Base-by-base conservation (phyloP, 2,329 filamentous ascomycete genomes). In the Alternaria burnsii region DNA sequence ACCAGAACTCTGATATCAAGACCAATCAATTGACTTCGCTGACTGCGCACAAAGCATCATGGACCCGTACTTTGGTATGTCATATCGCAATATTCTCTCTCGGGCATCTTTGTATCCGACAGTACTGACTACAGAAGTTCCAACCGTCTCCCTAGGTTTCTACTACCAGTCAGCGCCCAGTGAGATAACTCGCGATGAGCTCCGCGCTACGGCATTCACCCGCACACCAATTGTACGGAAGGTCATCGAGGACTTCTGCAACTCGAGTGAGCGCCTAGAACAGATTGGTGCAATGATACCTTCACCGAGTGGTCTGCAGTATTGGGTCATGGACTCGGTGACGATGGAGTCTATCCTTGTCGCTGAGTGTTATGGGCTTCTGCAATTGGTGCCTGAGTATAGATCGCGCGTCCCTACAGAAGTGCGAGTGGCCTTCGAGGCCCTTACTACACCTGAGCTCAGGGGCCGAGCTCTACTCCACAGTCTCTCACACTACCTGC, bases 211-310 rank as follows among this genome's bases (percentile, higher is more conserved):
- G 16, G 46, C 46, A 11, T 3, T 3, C 1, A 24, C 30, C 46
- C 30, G 24, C 30, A 7, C 4, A 18, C 2, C 30, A 18, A n/a
- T n/a, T 4, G 18, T 12, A 12, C 30, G 9, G 16, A 32, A 24
- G 46, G 32, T 48, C 30, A 48, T 48, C 30, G 32, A 36, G 30
- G 46, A 48, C 46, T 34, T 48, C 7, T 48, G 30, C 46, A 34
- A 48, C 46, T n/a, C 18, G 46, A 48, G 46, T 18, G 46, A 48
- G 46, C 46, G 46, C 18, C 46, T 48, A 5, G 46, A 48, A 18
- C 46, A 36, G 18, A 48, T 48, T 12, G 14, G 30, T 14, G 20
- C 46, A 10, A 48, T 48, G 46, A 12, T 0, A 10, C 28, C 30
- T 8, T 36, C 30, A 48, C 1, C 5, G 30, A 48, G 46, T 22